Evolutionary conservation across 768 basidiomycete genomes (phyloP), one percentile per base, ranked within the genome.

Genomic region (Crepidotus variabilis): DNA sequence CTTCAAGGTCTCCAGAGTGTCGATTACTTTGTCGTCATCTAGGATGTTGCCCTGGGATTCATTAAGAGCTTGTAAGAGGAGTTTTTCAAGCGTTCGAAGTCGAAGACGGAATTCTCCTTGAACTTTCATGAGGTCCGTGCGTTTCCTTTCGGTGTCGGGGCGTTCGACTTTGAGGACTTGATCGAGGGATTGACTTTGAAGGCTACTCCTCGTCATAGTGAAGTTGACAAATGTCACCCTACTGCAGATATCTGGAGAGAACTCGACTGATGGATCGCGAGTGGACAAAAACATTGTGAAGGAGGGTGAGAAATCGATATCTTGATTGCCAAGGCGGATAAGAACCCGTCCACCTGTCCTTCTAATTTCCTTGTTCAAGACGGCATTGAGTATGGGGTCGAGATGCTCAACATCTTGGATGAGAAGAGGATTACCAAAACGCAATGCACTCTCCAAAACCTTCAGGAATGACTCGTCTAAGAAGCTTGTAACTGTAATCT

Each of bases 251-350:
- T 99, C 97, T 2, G 97, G 94, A 11, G 96, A 92, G 73, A 99
- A 98, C 65, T 98, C 94, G 59, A 97, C 90, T 0, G 96, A 96
- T 1, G 97, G 95, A 70, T 99, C 95, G 20, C 97, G 79, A 10
- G 97, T 99, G 1, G 96, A 92, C 46, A 99, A 80, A 84, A 99
- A 99, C 93, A 99, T 95, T 5, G 93, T 97, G 79, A 99, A 99
- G n/a, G 97, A 88, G 6, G 97, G 97, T 0, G 97, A 99, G 70
- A 98, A 98, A 69, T 99, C 97, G 70, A 99, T 98, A 63, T 99
- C 97, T 75, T 99, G 97, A 67, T 82, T 98, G 3, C 97, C 96
- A 20, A 98, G 78, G 35, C 97, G 92, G 60, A 99, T 97, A 39
- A 98, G 84, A 13, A 98, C 94, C 70, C 97, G 93, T 45, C 97